These are phyloP conservation scores for Rubia occidens DNA, from an alignment of 305 asterid species.

Conservation along the genomic window DNA sequence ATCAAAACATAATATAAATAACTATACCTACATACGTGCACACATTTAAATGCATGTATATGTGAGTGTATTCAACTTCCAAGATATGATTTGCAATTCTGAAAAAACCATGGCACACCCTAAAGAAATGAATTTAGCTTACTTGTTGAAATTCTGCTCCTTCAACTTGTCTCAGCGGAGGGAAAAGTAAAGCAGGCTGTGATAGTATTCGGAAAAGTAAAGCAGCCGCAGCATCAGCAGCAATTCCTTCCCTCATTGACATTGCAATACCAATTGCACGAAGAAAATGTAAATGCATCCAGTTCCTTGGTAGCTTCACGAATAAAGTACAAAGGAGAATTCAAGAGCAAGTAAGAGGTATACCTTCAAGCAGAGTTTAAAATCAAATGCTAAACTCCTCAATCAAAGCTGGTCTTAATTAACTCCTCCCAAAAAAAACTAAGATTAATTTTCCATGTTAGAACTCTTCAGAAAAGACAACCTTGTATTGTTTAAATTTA, in stretches of 20 bases:
- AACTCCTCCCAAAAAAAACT: background rate
- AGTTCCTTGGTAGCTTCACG: slow-evolving; percentile 87
- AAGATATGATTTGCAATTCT: slow-evolving; percentile 13
- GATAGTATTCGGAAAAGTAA: slow-evolving; percentile 92
- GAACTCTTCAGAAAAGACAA: background rate
- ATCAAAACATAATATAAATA: background rate
- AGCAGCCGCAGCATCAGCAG: slow-evolving; percentile 99
- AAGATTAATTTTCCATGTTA: background rate
- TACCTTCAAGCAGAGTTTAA: background rate
- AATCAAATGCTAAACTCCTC: background rate
- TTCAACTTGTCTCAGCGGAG: slow-evolving; percentile 85
- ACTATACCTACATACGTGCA: too few relatives aligned
- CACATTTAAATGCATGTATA: too few relatives aligned
- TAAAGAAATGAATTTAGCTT: slow-evolving; percentile 11
- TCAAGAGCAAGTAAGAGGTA: background rate
- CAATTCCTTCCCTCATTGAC: slow-evolving; percentile 97
- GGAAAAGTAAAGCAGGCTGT: slow-evolving; percentile 94
- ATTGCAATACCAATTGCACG: slow-evolving; percentile 97
- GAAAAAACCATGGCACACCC: slow-evolving; percentile 12
- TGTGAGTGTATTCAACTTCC: background rate
- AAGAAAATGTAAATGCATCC: slow-evolving; percentile 99
- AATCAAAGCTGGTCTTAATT: background rate
- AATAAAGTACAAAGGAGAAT: slow-evolving; percentile 17
- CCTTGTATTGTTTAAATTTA: too few relatives aligned
- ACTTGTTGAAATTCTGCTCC: slow-evolving; percentile 87